Evolutionary conservation across 345 rosid species (phyloP), one percentile per base, ranked within the genome.

Genomic region (Melastoma malabathricum): DNA sequence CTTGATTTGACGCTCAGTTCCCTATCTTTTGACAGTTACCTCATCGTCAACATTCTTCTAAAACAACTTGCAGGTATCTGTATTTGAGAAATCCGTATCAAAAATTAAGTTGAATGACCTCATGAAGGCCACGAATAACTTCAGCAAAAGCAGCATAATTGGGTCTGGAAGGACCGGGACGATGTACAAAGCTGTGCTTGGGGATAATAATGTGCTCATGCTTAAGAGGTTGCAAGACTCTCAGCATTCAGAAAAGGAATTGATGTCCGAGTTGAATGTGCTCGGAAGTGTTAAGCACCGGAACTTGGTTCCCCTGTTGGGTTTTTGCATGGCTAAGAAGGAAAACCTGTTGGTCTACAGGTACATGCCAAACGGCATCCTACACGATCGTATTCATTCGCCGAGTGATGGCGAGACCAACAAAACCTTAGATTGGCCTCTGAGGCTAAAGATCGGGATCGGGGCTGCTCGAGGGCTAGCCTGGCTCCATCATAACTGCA

Each of bases 401-500:
- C 27, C 3, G n/a, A 22, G 25, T 22, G 25, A 22, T 4, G 81
- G 68, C 53, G 85, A 70, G 47, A 52, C 60, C 58, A 68, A 27
- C 60, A 70, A 69, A 60, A 72, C 77, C 6, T 50, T 90, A 82
- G 89, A 78, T n/a, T 90, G 98, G 98, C 39, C 98, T 43, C 25
- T 70, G 18, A 84, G 98, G 80, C 83, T 90, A 64, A 84, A 80
- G 66, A 77, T 90, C 48, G 92, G 79, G 48, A 72, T 86, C 44
- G 83, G 87, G 44, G 81, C 96, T 10, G 89, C 98, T 0, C 80
- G 59, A 70, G 94, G 89, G 58, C 68, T 86, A 55, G 98, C 98
- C 2, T 90, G 96, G 96, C 92, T 90, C 49, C 98, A 90, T 63
- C 98, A 90, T 57, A 86, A 64, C 64, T 90, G 96, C 69, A 90